Evolutionary conservation across 2,329 filamentous ascomycete species (phyloP), one percentile per base, ranked within the genome.

Genomic region (Hypoxylon sp.): DNA sequence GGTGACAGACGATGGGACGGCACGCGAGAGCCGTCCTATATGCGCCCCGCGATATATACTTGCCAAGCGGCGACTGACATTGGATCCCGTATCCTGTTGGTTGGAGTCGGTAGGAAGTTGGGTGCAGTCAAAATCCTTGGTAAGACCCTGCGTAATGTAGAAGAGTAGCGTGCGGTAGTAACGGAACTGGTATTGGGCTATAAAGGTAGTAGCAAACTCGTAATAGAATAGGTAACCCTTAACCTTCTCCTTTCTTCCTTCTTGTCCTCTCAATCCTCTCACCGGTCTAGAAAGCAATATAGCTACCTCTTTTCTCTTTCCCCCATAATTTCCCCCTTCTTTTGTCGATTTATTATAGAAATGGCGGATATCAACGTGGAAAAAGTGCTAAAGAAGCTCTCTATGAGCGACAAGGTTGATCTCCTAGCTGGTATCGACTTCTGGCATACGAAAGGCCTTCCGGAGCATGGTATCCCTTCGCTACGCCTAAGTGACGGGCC

Each of bases 401-500:
- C 81, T 9, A 74, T 83, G 51, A 74, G 77, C 3, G 84, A 88
- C 71, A 87, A 87, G 74, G 80, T 85, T 51, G 83, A 84, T 43
- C 78, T 87, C 45, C 78, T 87, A 53, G 80, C 85, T 48, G 84
- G 88, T 61, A 83, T 85, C 69, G 89, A 91, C 77, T 91, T 91
- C 73, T 92, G 90, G 90, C 88, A 91, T 73, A 90, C 89, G 32
- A 85, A 87, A 70, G 77, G 85, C 12, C 80, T 91, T 5, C 86
- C 87, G 8, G 76, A 86, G 21, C 83, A 88, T 71, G 85, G 86
- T 1, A 83, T 91, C 32, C 89, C 89, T 5, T 87, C 89, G 0
- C 81, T 91, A 30, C 87, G 90, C 50, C 82, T 89, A 48, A 86
- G 87, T 37, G 90, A 92, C 71, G 90, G 90, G 0, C 90, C 90